phyloP scores from a whole-genome alignment of 495 filamentous ascomycete species.

The Elaphomyces granulatus region DNA sequence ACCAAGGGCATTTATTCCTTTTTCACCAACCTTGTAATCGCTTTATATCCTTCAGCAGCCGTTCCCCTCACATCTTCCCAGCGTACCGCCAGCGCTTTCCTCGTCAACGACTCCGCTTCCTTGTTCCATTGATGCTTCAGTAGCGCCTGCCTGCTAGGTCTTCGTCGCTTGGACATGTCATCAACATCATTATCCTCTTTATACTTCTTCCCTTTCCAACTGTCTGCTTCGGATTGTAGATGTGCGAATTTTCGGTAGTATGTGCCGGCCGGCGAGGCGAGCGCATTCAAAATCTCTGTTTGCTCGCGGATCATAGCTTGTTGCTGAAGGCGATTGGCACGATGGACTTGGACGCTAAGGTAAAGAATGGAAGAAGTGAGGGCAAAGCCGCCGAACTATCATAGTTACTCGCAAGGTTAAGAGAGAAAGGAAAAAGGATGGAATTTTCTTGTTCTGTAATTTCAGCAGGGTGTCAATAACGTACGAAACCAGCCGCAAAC shows the following conservation, averaged over 20 bases:
- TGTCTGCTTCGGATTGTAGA: slow-evolving; percentile 21
- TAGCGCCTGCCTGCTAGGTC: slow-evolving; percentile 41
- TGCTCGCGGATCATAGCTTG: slow-evolving; percentile 57
- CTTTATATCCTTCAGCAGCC: slow-evolving; percentile 21
- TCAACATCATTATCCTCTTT: neutral
- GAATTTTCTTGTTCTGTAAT: no score
- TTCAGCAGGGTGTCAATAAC: slow-evolving; percentile 18
- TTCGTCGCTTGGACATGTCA: slow-evolving; percentile 1
- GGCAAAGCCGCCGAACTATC: slow-evolving; percentile 62
- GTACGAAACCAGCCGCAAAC: slow-evolving; percentile 71
- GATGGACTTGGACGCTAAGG: slow-evolving; percentile 61
- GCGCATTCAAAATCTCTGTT: slow-evolving; percentile 42
- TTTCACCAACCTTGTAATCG: slow-evolving; percentile 20
- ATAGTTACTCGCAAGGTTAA: slow-evolving; percentile 1
- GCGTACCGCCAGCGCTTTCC: slow-evolving; percentile 49
- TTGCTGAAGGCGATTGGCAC: slow-evolving; percentile 54
- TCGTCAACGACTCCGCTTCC: slow-evolving; percentile 54
- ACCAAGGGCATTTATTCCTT: slow-evolving; percentile 19
- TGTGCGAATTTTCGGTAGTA: slow-evolving; percentile 26
- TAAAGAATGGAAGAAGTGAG: slow-evolving; percentile 73
- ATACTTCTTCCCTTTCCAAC: slow-evolving; percentile 18
- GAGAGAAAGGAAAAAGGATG: neutral
- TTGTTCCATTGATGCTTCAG: slow-evolving; percentile 71
- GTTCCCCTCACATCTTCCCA: slow-evolving; percentile 45
- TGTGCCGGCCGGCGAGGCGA: slow-evolving; percentile 33